Evolutionary conservation across 129 eudicot species (phyloP), one percentile per base, ranked within the genome.

Genomic region (Mikania micrantha): DNA sequence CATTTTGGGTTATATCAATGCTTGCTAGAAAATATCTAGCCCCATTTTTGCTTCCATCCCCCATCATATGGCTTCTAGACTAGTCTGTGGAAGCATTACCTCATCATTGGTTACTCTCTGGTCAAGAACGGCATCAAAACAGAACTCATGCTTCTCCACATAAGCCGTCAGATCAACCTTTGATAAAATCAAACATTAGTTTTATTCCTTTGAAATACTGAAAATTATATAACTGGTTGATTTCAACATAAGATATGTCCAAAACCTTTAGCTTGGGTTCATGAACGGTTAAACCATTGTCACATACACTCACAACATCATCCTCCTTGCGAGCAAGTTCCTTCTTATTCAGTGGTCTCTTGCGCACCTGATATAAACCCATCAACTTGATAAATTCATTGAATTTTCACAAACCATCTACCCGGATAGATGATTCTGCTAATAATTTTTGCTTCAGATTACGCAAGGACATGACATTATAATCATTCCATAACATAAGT

Each of bases 151-250:
- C 61, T 81, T 92, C 81, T 92, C 98, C 71, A 92, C 96, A 67
- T 92, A 92, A n/a, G 98, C 98, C 69, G 96, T 92, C 84, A 92
- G 75, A 83, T 92, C 96, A 72, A 92, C 98, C 98, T 92, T 79
- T 71, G 22, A 69, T 31, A 67, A 61, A 45, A 34, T 40, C 74
- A 70, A 69, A 67, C 40, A 64, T 75, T 60, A 78, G 75, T 62
- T 67, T 61, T 58, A 60, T 38, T 16, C 34, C 41, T 49, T 6
- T 66, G 2, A 16, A 54, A 54, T 25, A 1, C 25, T 61, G 63
- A n/a, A 72, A 60, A 34, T 54, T 19, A 57, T 16, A 16, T 54
- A 54, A 28, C 35, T 54, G 3, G 12, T 13, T 54, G 13, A 54
- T 24, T 54, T 27, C 49, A 64, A 58, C 20, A 42, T 9, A 59